Percentiles rank a stretch among this genome's conserved stretches.
These are phyloP conservation scores for Senna siamea DNA, from an alignment of 306 rosid genomes.

Conservation along the genomic window DNA sequence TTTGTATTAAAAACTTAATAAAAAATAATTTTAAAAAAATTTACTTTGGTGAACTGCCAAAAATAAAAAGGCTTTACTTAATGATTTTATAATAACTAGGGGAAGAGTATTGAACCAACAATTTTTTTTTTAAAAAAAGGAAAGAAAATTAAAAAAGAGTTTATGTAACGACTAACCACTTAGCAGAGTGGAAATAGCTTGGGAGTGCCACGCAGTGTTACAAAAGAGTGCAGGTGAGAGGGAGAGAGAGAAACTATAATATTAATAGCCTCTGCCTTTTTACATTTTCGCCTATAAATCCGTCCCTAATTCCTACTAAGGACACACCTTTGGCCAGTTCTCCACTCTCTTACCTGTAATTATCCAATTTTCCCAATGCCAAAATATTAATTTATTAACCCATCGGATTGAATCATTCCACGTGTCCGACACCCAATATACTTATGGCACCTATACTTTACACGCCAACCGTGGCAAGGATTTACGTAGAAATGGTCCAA, in stretches of 20 bases:
- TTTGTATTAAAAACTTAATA: too few species aligned
- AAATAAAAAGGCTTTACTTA: too few species aligned
- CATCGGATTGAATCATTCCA: background rate
- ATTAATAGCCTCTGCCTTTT: background rate
- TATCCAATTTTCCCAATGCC: background rate
- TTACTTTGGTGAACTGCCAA: too few species aligned
- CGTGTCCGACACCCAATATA: background rate
- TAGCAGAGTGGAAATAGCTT: too few species aligned
- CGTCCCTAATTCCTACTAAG: background rate
- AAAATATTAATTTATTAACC: background rate
- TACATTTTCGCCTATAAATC: background rate
- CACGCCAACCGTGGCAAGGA: background rate
- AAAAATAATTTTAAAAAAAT: too few species aligned
- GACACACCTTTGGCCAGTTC: background rate
- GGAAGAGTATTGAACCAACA: too few species aligned
- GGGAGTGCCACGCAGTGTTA: background rate
- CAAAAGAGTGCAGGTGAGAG: background rate
- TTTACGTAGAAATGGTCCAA: conserved; percentile 10
- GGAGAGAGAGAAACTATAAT: too few species aligned
- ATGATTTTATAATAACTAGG: too few species aligned
- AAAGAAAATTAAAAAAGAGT: too few species aligned
- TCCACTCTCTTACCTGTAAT: background rate
- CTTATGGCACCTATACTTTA: background rate
- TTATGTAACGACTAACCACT: too few species aligned
- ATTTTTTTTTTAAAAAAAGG: too few species aligned